A percentile compares a stretch with the other conserved stretches of the same genome.
Evolutionary conservation across 2,329 filamentous ascomycete genomes (phyloP).

Genomic region (Trichoderma asperellum): DNA sequence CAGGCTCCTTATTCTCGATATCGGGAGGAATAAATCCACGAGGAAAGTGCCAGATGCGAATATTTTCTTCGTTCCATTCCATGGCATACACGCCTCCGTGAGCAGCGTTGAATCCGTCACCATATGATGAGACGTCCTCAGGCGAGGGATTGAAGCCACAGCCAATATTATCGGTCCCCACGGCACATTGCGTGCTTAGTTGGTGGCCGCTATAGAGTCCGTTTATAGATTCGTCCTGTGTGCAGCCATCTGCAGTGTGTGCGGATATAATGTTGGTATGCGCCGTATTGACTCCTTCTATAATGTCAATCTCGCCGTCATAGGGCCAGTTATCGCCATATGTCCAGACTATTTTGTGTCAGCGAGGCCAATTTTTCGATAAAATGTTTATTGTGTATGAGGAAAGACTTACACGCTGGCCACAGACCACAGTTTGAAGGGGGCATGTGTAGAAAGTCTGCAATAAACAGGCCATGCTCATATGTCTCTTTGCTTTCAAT

Average conservation of each 20-base stretch:
- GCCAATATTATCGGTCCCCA: slow-evolving; percentile 46
- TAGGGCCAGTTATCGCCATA: slow-evolving; percentile 62
- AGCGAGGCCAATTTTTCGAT: not conserved
- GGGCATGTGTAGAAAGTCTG: slow-evolving; percentile 76
- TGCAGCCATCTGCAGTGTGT: slow-evolving; percentile 54
- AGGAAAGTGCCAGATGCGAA: slow-evolving; percentile 78
- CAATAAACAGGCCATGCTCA: slow-evolving; percentile 69
- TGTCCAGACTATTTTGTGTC: slow-evolving; percentile 51
- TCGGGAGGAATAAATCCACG: slow-evolving; percentile 67
- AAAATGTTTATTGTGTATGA: not conserved
- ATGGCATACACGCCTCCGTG: slow-evolving; percentile 72
- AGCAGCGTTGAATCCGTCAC: slow-evolving; percentile 67
- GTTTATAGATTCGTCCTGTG: slow-evolving; percentile 32
- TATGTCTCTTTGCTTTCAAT: slow-evolving; percentile 67
- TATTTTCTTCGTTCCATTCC: slow-evolving; percentile 68
- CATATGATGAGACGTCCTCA: slow-evolving; percentile 55
- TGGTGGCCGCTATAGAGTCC: slow-evolving; percentile 37
- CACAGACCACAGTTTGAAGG: slow-evolving; percentile 70
- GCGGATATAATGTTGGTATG: slow-evolving; percentile 64
- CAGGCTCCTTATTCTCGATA: slow-evolving; percentile 60
- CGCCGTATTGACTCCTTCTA: slow-evolving; percentile 70
- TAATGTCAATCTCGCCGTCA: slow-evolving; percentile 69
- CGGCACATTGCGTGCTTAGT: slow-evolving; percentile 44
- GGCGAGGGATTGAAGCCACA: slow-evolving; percentile 49
- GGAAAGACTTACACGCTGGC: slow-evolving; percentile 63